Base-by-base conservation (phyloP, 1,284 basidiomycete genomes). In the Cutaneotrichosporon cutaneum region DNA sequence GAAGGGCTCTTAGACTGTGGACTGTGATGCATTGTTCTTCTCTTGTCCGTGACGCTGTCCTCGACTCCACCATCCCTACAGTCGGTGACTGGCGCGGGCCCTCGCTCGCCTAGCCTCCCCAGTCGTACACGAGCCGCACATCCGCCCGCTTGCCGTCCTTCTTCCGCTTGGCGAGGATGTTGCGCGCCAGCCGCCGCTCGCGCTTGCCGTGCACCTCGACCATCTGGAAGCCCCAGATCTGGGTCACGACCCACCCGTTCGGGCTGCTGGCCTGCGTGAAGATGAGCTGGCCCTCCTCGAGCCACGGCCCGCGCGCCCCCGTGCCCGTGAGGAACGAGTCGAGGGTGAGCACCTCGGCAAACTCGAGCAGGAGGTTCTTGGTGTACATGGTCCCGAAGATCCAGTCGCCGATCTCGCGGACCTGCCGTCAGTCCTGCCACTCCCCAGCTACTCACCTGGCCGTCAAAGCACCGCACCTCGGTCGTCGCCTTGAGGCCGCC, bases 191-290 rank as follows among this genome's bases (percentile, higher is more conserved):
- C 18, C 51, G 50, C 39, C 60, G 50, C 60, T 61, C 56, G 2
- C 13, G 4, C 24, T 18, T 24, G 24, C 58, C 58, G n/a, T 33
- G 8, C 42, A 56, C 54, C 9, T 47, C 56, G 11, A 61, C 22
- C 7, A 18, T 39, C 56, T 57, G 51, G 52, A 61, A 61, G 8
- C 60, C 60, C 60, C 60, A 61, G 51, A 58, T 45, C 56, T 61
- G 60, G 7, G 48, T 48, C 1, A 51, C 56, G 44, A 33, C 16
- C 60, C 60, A 61, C 35, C 59, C 54, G 33, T 24, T 54, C 50
- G 42, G 32, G 44, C 42, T 54, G 24, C 44, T 30, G 26, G 60
- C 33, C 24, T 32, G 24, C 10, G 60, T 54, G 35, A 47, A 32
- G 10, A 58, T 52, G 21, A 36, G 50, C n/a, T 54, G 21, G 13